Evolutionary conservation across 1,139 yeast species (phyloP).

Genomic region (Candida neerlandica): DNA sequence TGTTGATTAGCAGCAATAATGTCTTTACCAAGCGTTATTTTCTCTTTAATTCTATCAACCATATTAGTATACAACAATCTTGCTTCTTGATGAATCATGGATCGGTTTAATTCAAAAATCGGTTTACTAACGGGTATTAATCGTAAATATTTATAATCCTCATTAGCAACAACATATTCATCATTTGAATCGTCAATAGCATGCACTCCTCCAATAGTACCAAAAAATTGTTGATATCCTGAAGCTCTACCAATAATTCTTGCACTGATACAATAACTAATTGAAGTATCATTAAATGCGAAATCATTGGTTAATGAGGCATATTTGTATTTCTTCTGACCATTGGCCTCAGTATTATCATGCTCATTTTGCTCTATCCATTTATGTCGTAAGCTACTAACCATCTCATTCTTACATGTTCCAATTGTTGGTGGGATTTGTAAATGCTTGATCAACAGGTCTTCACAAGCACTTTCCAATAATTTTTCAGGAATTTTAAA

Average conservation of each 20-base stretch:
- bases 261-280: conserved; percentile 41
- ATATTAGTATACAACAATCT: conserved; percentile 29
- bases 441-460: conserved; percentile 37
- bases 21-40: conserved; percentile 27
- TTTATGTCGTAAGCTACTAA: conserved; percentile 29
- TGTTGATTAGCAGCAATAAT: conserved; percentile 12
- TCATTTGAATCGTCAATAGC: conserved; percentile 23
- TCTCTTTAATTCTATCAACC: conserved; percentile 29
- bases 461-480: conserved; percentile 41
- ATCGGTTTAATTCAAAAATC: conserved; percentile 30
- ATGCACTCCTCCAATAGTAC: conserved; percentile 11
- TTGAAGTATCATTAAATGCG: conserved; percentile 32
- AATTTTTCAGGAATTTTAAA: conserved; percentile 42
- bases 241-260: conserved; percentile 39
- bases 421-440: conserved; percentile 43
- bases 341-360: conserved; percentile 4
- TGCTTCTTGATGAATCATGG: conserved; percentile 39
- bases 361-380: conserved; percentile 23
- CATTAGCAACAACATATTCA: conserved; percentile 42
- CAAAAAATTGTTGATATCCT: conserved; percentile 28
- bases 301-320: conserved; percentile 34
- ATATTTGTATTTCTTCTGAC: conserved; percentile 17
- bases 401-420: conserved; percentile 28
- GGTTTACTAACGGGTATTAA: conserved; percentile 28
- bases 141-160: conserved; percentile 31